phyloP scores from a whole-genome alignment of 148 eudicot species.

The Heliosperma pusillum region DNA sequence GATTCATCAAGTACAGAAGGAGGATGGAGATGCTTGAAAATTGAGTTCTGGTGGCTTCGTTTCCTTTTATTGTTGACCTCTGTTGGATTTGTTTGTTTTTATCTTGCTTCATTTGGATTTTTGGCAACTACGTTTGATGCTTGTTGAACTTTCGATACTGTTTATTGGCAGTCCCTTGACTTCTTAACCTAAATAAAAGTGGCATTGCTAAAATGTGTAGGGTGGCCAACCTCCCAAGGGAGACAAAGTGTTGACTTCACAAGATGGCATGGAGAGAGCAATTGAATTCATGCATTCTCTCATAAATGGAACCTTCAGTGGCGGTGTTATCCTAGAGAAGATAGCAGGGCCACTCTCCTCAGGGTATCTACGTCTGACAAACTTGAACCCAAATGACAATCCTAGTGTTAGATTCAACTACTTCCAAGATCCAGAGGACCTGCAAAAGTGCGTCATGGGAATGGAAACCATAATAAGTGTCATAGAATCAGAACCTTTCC shows the following conservation, averaged over 20 bases:
- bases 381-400: conserved; percentile 47
- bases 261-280: conserved; percentile 28
- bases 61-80: no score
- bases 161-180: neutral
- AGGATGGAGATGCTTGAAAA: no score
- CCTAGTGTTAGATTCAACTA: conserved; percentile 68
- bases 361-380: conserved; percentile 41
- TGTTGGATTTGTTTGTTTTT: no score
- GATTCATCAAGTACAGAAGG: no score
- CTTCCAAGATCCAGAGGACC: conserved; percentile 56
- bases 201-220: conserved; percentile 19
- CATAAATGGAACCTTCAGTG: conserved; percentile 36
- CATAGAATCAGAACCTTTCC: conserved; percentile 42
- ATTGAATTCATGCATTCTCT: conserved; percentile 36
- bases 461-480: conserved; percentile 48
- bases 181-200: neutral
- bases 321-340: conserved; percentile 55
- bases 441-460: conserved; percentile 52
- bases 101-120: no score
- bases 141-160: neutral
- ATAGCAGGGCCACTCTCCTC: conserved; percentile 47
- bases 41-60: no score
- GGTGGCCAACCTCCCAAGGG: conserved; percentile 10
- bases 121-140: no score
- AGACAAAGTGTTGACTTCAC: conserved; percentile 19